These are phyloP conservation scores for Eimeria zaria DNA, from an alignment of 169 alveolate genomes.

Conservation along the genomic window DNA sequence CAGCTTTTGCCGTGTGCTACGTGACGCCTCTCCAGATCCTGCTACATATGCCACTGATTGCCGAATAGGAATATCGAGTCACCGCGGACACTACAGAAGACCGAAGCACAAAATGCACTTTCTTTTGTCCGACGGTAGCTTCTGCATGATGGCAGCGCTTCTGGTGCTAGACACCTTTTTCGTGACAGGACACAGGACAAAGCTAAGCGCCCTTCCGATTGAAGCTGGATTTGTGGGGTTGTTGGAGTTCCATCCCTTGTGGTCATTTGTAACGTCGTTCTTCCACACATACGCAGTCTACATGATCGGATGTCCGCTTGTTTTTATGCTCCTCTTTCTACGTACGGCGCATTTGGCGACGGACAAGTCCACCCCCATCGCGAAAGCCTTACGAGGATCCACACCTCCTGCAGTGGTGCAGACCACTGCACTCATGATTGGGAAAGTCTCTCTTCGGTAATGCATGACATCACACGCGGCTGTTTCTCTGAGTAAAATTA, in stretches of 20 bases:
- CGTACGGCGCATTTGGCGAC: conserved; percentile 56
- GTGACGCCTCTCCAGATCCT: not conserved
- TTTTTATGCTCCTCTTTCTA: conserved; percentile 41
- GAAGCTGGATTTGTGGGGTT: conserved; percentile 79
- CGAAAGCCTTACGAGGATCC: not conserved
- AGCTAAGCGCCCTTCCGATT: conserved; percentile 60
- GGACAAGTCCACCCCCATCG: not conserved
- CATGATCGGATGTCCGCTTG: conserved; percentile 34
- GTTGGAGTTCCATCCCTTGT: conserved; percentile 45
- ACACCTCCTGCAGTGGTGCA: conserved; percentile 52
- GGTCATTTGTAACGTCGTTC: conserved; percentile 37
- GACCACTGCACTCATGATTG: not conserved
- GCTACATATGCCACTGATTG: not conserved
- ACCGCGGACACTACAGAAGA: not conserved
- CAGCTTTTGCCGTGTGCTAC: not conserved
- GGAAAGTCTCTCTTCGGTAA: conserved; percentile 40
- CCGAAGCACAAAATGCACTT: not conserved
- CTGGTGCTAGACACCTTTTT: conserved; percentile 40
- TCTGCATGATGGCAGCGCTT: conserved; percentile 35
- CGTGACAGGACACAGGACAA: conserved; percentile 78
- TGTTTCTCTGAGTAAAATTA: too few species aligned
- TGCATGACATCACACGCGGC: too few species aligned
- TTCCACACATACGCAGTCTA: conserved; percentile 63
- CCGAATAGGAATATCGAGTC: not conserved
- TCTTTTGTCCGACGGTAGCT: conserved; percentile 31